phyloP scores from a whole-genome alignment of 1,139 yeast genomes.

The Diutina sp. region DNA sequence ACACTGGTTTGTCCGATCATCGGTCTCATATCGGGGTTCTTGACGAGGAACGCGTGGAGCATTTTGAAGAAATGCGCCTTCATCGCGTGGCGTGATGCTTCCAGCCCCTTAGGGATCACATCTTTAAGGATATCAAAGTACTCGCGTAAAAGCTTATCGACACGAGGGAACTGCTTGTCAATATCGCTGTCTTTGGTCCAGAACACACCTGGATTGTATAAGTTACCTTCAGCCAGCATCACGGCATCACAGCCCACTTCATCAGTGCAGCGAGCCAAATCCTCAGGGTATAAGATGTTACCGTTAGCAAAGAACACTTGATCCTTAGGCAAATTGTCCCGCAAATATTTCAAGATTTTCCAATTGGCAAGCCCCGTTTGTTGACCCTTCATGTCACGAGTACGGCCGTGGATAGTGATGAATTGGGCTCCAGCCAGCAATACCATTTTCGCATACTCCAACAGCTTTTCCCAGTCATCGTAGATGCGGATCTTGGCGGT shows the following conservation, averaged over 20 bases:
- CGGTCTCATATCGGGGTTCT: constrained; percentile 68
- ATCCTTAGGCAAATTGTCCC: constrained; percentile 69
- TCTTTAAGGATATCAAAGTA: constrained; percentile 72
- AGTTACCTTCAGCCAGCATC: constrained; percentile 95
- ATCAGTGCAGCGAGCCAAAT: constrained; percentile 53
- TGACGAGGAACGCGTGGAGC: constrained; percentile 62
- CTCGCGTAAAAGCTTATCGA: constrained; percentile 71
- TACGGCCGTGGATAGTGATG: constrained; percentile 88
- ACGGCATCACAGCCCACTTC: constrained; percentile 74
- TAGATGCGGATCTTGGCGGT: constrained; percentile 93
- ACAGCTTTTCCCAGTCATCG: constrained; percentile 72
- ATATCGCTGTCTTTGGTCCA: constrained; percentile 39
- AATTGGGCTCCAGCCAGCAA: constrained; percentile 92
- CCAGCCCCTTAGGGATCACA: constrained; percentile 34
- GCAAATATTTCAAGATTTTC: constrained; percentile 59
- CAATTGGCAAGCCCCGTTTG: constrained; percentile 92
- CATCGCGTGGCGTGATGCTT: constrained; percentile 73
- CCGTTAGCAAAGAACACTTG: constrained; percentile 94
- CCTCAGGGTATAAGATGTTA: constrained; percentile 75
- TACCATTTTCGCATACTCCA: constrained; percentile 86
- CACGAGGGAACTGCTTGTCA: constrained; percentile 71
- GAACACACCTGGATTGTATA: constrained; percentile 89
- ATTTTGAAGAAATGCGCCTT: constrained; percentile 89
- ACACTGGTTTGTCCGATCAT: constrained; percentile 47
- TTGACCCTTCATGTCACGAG: constrained; percentile 96